Base-by-base conservation (phyloP, 1,284 basidiomycete genomes). In the Cryptococcus floricola region DNA sequence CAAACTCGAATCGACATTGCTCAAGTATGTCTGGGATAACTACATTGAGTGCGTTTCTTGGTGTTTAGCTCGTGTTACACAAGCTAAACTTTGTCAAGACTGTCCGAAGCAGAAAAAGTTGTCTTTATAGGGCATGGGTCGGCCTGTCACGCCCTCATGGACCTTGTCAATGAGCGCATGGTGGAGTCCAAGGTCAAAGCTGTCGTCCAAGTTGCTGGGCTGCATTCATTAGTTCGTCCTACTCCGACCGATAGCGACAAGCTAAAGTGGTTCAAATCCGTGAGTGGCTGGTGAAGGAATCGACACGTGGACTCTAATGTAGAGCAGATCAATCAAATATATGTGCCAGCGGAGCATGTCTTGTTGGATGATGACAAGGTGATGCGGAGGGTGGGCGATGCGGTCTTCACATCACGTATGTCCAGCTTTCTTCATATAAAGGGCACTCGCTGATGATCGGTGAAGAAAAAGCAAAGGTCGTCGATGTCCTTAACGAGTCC, bases 1-100 rank as follows among this genome's bases (percentile, higher is more conserved):
- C 55, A 34, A 34, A 10, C 27, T 54, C n/a, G 73, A 56, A 65
- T 73, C 50, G 43, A 83, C 88, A 31, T 77, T 92, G 23, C 74
- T 94, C 58, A 80, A 82, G 7, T 95, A 95, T 69, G 73, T 98
- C 3, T 98, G 95, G 95, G 94, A 98, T 76, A 95, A 97, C 71
- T 91, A 92, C 63, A 81, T 96, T 54, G 84, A 89, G 91, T 92
- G 61, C 50, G 76, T 83, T 58, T 5, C 19, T 16, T 18, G 14
- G 16, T 23, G 18, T 31, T n/a, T 31, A 7, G 23, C 16, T 8
- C 16, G 23, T n/a, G 16, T n/a, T 16, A 9, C 6, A 3, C 16
- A 9, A 14, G 10, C 31, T 23, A n/a, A 39, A 13, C 14, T n/a
- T 27, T 43, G 27, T 48, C 6, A 61, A 92, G 89, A 60, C 77